Percentiles rank a stretch among this genome's conserved stretches.
These are phyloP conservation scores for Physocladia obscura DNA, from an alignment of 192 early-diverging fungal genomes.

Conservation along the genomic window DNA sequence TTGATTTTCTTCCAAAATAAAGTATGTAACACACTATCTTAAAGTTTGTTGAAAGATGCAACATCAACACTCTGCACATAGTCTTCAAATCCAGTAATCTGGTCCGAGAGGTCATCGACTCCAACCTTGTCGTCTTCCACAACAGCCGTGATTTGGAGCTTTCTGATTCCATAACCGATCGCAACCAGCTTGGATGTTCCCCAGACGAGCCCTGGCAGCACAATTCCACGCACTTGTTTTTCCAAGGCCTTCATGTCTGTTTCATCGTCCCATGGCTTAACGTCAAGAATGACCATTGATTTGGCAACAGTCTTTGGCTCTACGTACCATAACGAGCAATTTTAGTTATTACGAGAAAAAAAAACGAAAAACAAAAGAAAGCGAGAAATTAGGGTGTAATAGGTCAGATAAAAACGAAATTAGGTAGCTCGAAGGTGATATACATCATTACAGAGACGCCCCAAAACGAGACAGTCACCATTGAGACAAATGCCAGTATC, in stretches of 20 bases:
- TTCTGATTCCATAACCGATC: constrained; percentile 94
- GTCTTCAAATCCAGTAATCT: constrained; percentile 77
- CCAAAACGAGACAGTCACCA: constrained; percentile 24
- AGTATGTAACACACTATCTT: not conserved
- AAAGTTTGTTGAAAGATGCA: constrained; percentile 29
- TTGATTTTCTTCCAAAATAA: constrained; percentile 18
- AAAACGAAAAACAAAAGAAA: not conserved
- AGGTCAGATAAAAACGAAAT: constrained; percentile 28
- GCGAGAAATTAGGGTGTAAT: not conserved
- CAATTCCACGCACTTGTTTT: constrained; percentile 67
- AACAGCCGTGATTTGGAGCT: constrained; percentile 90
- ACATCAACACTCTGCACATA: constrained; percentile 67
- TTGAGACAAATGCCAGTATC: constrained; percentile 41
- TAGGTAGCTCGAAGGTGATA: constrained; percentile 37
- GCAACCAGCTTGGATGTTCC: constrained; percentile 73
- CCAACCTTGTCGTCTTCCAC: constrained; percentile 92
- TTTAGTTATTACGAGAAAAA: not conserved
- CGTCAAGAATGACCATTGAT: constrained; percentile 86
- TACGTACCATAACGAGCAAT: not conserved
- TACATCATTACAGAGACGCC: not conserved
- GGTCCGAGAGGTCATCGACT: constrained; percentile 77
- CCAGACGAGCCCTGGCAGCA: constrained; percentile 90
- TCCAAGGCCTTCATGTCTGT: constrained; percentile 80
- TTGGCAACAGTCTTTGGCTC: constrained; percentile 84
- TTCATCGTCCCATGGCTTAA: constrained; percentile 99